These are phyloP conservation scores for Mycena pura DNA, from an alignment of 768 basidiomycete genomes.

Conservation along the genomic window DNA sequence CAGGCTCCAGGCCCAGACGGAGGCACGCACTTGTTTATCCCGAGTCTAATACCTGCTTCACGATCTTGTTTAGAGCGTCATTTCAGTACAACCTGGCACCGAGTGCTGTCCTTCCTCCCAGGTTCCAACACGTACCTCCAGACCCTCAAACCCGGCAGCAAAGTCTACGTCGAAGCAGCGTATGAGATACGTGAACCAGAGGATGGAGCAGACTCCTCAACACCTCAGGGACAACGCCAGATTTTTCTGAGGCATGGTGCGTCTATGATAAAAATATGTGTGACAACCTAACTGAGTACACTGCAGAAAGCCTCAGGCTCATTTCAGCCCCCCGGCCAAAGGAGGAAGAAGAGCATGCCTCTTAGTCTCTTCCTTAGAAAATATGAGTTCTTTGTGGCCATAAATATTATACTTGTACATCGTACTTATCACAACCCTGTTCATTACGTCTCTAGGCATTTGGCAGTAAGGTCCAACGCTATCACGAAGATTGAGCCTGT, in stretches of 20 bases:
- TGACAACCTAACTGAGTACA: constrained; percentile 11
- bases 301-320: constrained; percentile 62
- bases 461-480: too few relatives aligned
- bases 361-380: constrained; percentile 32
- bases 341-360: constrained; percentile 6
- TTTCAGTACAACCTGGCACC: constrained; percentile 73
- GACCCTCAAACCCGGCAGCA: constrained; percentile 70
- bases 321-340: constrained; percentile 32
- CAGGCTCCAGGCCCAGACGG: constrained; percentile 66
- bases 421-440: constrained; percentile 6
- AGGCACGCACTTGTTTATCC: constrained; percentile 47
- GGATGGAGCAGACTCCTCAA: constrained; percentile 64
- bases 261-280: constrained; percentile 22
- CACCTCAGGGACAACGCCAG: constrained; percentile 78
- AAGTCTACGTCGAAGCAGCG: constrained; percentile 82
- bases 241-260: constrained; percentile 83
- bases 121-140: constrained; percentile 66
- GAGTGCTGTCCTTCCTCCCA: constrained; percentile 75
- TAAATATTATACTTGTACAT: constrained; percentile 9
- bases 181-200: constrained; percentile 82
- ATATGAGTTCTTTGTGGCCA: neutral
- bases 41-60: neutral
- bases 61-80: constrained; percentile 24
- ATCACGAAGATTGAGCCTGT: neutral
- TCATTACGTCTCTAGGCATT: neutral